Base-by-base conservation (phyloP, 768 basidiomycete genomes). In the Phylloporus sp. region DNA sequence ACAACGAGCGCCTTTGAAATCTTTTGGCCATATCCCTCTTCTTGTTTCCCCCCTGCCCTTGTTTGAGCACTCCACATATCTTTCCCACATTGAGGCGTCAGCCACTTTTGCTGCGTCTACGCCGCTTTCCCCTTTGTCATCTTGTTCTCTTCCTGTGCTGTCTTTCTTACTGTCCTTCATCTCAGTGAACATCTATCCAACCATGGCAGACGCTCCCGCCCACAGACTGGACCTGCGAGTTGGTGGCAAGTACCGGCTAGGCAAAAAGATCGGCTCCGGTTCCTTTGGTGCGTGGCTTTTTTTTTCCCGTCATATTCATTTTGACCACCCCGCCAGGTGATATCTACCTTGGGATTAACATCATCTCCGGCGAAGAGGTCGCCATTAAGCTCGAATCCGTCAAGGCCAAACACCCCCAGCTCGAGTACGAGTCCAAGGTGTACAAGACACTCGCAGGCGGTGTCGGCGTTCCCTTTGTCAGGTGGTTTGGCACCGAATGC, bases 371-470 rank as follows among this genome's bases (percentile, higher is more conserved):
- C 23, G 97, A 99, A 70, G 97, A 98, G 70, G 95, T 98, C 55
- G 97, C 94, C 68, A 99, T 99, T 81, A 99, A 99, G 75, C 91
- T 99, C 63, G 97, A 99, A 74, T 97, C 95, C 2, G 93, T 98
- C 72, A 99, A 99, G 73, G 97, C 97, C 60, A 99, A 99, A 73
- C 97, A 99, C 62, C 97, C 97, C n/a, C 97, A 99, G 74, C 88
- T 99, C 64, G 97, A 99, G 72, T 99, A 99, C 68, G 95, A 99
- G 74, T 88, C 86, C 59, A 89, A 90, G 71, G 89, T 91, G 43
- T 88, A 87, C 76, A 98, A 97, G 84, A 93, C 92, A n/a, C 84
- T 99, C 45, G 95, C 97, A 18, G 97, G 97, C 50, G 97, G 97
- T 59, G 97, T 99, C 51, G 97, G 97, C 47, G 94, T 99, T 11